Base-by-base conservation (phyloP, 2,329 filamentous ascomycete genomes). In the Dothideomycetes sp. region DNA sequence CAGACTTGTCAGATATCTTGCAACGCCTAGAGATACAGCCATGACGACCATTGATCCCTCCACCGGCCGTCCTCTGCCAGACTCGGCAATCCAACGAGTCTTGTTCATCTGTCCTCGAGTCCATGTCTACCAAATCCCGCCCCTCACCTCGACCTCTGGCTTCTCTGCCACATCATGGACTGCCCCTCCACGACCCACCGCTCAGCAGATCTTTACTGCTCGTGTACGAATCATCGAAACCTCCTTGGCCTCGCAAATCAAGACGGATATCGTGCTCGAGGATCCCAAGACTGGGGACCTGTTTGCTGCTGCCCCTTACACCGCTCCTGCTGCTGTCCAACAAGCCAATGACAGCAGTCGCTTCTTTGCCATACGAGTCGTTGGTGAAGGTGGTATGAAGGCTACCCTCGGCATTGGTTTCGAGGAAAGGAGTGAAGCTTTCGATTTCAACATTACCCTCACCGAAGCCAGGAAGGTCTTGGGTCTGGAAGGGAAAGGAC, bases 51-150 rank as follows among this genome's bases (percentile, higher is more conserved):
- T 77, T 57, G 83, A 91, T 63, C 83, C 82, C 38, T 71, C 78
- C 42, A 89, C 83, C 16, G 80, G 80, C 52, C 66, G 65, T 23
- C 62, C 78, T 49, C 73, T 86, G 50, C 80, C 83, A 42, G 59
- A 76, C 38, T 82, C 84, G 57, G 82, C 85, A 53, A 89, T 93
- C 64, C 84, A 91, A 64, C 80, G 85, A 59, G 70, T 91, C 58
- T 80, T 93, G 60, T 88, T 85, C 73, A 68, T 87, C 59, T 76
- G 80, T 48, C 67, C 72, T 53, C 69, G 73, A 49, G 81, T 91
- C 49, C 84, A 93, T 67, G 74, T 94, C 68, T 94, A 94, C 71
- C 78, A 82, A 56, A 87, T 93, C 59, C 86, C 86, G 13, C 85
- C 86, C 17, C 69, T 87, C 44, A 72, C 80, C 31, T 82, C 80